Base-by-base conservation (phyloP, 371 early-diverging fungal genomes). In the Actinomucor elegans region DNA sequence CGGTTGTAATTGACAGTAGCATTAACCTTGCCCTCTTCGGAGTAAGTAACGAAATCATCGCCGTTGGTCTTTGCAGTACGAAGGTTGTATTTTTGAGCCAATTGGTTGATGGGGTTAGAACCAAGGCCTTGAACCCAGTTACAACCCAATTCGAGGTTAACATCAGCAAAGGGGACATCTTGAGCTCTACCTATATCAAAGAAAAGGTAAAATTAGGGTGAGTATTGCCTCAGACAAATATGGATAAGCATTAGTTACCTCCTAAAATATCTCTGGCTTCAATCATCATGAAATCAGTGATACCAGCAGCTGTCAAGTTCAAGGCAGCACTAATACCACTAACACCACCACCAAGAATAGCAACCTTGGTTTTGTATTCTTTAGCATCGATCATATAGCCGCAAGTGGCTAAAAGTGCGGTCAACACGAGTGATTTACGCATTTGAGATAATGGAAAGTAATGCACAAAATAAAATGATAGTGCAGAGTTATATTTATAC, bases 51-150 rank as follows among this genome's bases (percentile, higher is more conserved):
- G n/a, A 76, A 64, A 59, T 72, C 64, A 9, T 61, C 67, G n/a
- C 67, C 64, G 42, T 76, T 23, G 14, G 53, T 70, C 9, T 17
- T 17, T 4, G 55, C 64, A 4, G 70, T 66, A 20, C 63, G 47
- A 4, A 77, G 42, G 4, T 55, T 55, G 24, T 71, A 66, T 35
- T 77, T 72, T 41, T 66, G 35, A 5, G 70, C 64, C 12, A 77
- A 54, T 27, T 65, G 48, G 23, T 73, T 65, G 49, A 77, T 52
- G 10, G 75, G 78, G 18, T 77, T 77, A 2, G 61, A 55, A 3
- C 78, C 78, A 2, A 77, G 36, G 12, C 73, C 78, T 55, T 77
- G 78, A 23, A 77, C 78, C 78, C 78, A 77, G 29, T 77, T 77
- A 37, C 75, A 73, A 9, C 78, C 78, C n/a, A 70, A 18, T 51